Conservation (phyloP, 176 grass and related monocot species). For the Oropetium thomaeum region DNA sequence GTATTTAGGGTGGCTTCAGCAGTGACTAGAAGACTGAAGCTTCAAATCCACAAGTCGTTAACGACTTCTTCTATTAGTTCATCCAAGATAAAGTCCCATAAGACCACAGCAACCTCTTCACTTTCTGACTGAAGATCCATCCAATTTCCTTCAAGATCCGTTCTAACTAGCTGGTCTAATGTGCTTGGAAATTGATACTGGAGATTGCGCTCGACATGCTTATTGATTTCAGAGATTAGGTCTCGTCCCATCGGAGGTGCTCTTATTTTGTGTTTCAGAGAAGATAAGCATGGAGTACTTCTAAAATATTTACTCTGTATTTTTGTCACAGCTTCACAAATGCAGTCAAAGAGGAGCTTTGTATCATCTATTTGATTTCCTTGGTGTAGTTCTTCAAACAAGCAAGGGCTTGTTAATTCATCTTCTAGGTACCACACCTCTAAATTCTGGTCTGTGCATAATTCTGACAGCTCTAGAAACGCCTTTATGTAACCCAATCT, state of each 20-base stretch:
- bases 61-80: conserved; percentile 47
- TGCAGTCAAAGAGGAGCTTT: conserved; percentile 60
- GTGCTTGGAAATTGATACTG: conserved; percentile 31
- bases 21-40: conserved; percentile 18
- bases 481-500: conserved; percentile 45
- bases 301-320: conserved; percentile 44
- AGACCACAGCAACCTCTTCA: conserved; percentile 22
- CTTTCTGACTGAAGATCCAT: conserved; percentile 42
- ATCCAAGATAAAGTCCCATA: conserved; percentile 44
- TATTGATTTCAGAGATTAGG: conserved; percentile 50
- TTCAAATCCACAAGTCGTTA: conserved; percentile 43
- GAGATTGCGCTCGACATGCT: conserved; percentile 39
- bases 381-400: conserved; percentile 55
- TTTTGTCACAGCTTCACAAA: conserved; percentile 48
- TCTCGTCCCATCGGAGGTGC: conserved; percentile 37
- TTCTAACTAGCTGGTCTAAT: conserved; percentile 38
- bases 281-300: conserved; percentile 32
- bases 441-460: conserved; percentile 36
- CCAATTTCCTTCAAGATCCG: conserved; percentile 48
- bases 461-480: conserved; percentile 51
- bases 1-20: neutral
- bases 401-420: conserved; percentile 46
- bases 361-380: conserved; percentile 32
- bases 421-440: conserved; percentile 59
- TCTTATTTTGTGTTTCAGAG: conserved; percentile 22